Base-by-base conservation (phyloP, 2,329 filamentous ascomycete genomes). In the Ophiostoma novo-ulmi region DNA sequence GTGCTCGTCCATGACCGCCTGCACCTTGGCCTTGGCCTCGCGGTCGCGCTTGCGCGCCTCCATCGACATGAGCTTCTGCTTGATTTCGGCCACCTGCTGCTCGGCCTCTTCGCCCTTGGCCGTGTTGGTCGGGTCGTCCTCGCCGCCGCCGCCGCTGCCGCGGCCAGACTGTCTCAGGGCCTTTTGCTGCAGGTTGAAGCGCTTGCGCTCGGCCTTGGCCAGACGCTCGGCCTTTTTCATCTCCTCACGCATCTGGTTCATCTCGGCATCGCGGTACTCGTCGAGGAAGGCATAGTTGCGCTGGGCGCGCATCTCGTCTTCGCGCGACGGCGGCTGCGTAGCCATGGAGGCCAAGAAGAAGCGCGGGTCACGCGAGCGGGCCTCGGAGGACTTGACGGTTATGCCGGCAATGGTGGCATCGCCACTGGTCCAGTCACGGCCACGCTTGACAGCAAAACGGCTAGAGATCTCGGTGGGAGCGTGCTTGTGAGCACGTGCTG, bases 201-300 rank as follows among this genome's bases (percentile, higher is more conserved):
- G 64, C 36, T 72, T 70, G 61, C 69, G 69, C 66, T 70, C 70
- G 58, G 52, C 26, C 69, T 74, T 74, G 67, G 67, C 71, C n/a
- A 68, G 38, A 20, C 71, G 70, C 81, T 91, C 93, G n/a, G 80
- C 78, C 78, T 82, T 82, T 77, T 87, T 88, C 76, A 95, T 85
- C 61, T 89, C 85, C 10, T 82, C 83, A 75, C 88, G 88, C 69
- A 99, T 82, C 74, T 91, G 86, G 70, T 87, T 85, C 79, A 98
- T 90, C 80, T 99, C 95, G n/a, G 86, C 85, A 31, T 89, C 88
- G 72, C 92, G 88, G 81, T 98, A 98, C 73, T 92, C 90, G 75
- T 94, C 88, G 69, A 99, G 82, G 81, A 99, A 99, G 2, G 88
- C 85, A 80, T 99, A 99, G 44, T 93, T 91, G 75, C 88, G 89